Base-by-base conservation (phyloP, 805 yeast species). In the Wickerhamiella sorbophila region DNA sequence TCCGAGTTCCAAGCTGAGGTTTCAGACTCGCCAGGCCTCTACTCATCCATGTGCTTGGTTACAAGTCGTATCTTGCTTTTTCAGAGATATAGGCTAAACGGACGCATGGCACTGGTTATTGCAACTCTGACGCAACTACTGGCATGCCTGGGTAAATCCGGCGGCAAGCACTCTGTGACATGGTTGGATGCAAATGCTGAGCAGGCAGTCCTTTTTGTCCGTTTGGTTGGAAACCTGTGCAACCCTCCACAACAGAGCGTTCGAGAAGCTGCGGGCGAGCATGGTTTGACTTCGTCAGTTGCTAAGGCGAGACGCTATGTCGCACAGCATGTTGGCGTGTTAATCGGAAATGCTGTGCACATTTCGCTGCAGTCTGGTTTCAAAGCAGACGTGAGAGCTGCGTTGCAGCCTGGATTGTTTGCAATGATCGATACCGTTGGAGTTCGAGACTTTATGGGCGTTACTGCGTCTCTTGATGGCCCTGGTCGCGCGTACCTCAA, bases 361-460 rank as follows among this genome's bases (percentile, higher is more conserved):
- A 53, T 72, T 12, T 69, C 76, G 20, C 64, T 84, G 49, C 64
- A 59, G 39, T 59, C 56, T 33, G 71, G 74, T 20, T 70, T 79
- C 46, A 60, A 66, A 2, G 52, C 68, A 4, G 57, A 55, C 2
- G 61, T 73, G 14, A 72, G 70, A 51, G 71, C 69, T 12, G 64
- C 64, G 12, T 48, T 88, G 24, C 58, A 69, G 14, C 60, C 68
- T 0, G 82, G 81, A 1, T 58, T 83, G 15, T 82, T 70, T 51
- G 60, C 71, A 39, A 62, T 83, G 2, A 74, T 87, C 52, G 86
- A 81, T 52, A 69, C 81, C 1, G 56, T 86, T 29, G 77, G 94
- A 0, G 68, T 66, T 31, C 66, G 67, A 31, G 95, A 86, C 50
- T 60, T 86, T 41, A 70, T 67, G 40, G 57, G 75, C 27, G 69